phyloP scores from a whole-genome alignment of 768 basidiomycete genomes.

The Xerocomellus chrysenteron region DNA sequence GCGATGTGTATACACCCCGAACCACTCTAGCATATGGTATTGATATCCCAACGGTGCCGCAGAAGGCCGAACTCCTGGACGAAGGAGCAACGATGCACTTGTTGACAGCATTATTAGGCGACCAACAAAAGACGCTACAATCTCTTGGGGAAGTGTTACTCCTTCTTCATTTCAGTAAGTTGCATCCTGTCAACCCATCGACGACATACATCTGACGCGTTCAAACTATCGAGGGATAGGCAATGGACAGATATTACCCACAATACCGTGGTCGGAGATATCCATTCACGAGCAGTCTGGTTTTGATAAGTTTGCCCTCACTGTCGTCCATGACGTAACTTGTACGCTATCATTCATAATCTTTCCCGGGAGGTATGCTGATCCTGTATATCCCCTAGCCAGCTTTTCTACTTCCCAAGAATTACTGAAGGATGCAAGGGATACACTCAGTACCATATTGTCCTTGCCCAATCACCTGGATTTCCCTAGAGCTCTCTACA shows the following conservation, averaged over 20 bases:
- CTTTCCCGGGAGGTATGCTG: not conserved
- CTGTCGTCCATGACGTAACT: not conserved
- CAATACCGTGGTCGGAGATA: not conserved
- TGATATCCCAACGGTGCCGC: not conserved
- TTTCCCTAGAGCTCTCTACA: not conserved
- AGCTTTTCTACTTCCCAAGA: not conserved
- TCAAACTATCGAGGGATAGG: not conserved
- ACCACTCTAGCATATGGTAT: not conserved
- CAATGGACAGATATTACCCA: not conserved
- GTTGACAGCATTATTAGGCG: not conserved
- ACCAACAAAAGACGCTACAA: not conserved
- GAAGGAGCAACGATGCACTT: not conserved
- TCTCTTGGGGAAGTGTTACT: slow-evolving; percentile 5
- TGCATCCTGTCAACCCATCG: not conserved
- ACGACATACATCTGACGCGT: not conserved
- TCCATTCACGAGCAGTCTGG: not conserved
- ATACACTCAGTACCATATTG: not conserved
- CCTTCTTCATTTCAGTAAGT: slow-evolving; percentile 5
- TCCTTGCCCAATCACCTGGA: not conserved
- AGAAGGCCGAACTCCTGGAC: not conserved
- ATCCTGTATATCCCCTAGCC: not conserved
- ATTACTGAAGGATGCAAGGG: not conserved
- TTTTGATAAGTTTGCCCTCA: not conserved
- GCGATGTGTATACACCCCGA: not conserved
- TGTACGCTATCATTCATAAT: not conserved